These are phyloP conservation scores for Tolypocladium paradoxum DNA, from an alignment of 2,329 filamentous ascomycete species.

Conservation along the genomic window DNA sequence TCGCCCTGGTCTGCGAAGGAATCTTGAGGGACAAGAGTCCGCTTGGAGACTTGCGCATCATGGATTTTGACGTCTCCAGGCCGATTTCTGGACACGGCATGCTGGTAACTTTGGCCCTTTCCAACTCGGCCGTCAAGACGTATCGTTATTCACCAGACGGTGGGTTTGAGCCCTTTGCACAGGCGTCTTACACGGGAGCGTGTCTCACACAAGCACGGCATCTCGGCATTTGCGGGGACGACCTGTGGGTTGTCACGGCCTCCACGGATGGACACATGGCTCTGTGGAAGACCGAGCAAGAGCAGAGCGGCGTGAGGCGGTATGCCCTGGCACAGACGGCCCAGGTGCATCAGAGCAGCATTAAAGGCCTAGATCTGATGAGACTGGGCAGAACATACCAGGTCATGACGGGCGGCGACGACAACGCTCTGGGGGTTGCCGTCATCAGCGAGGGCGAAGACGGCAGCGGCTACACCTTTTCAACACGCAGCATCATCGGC, in stretches of 20 bases:
- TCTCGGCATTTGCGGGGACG: constrained; percentile 18
- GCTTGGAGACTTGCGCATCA: constrained; percentile 64
- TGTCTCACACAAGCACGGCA: constrained; percentile 61
- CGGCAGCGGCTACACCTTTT: constrained; percentile 12
- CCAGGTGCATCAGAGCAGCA: constrained; percentile 66
- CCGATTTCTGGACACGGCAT: constrained; percentile 25
- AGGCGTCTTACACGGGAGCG: constrained; percentile 54
- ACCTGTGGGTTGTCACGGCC: constrained; percentile 47
- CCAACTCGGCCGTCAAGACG: constrained; percentile 67
- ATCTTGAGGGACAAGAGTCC: constrained; percentile 38
- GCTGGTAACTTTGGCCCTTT: constrained; percentile 63
- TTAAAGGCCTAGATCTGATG: constrained; percentile 53
- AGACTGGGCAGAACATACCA: constrained; percentile 25
- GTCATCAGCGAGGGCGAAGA: constrained; percentile 11
- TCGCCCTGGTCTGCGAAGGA: constrained; percentile 48
- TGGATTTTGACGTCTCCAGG: constrained; percentile 56
- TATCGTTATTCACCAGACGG: constrained; percentile 34
- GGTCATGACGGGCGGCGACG: constrained; percentile 74
- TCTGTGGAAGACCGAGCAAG: constrained; percentile 17
- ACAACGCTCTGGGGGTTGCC: constrained; percentile 64
- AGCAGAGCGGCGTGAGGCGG: constrained; percentile 1
- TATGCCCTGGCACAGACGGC: constrained; percentile 20
- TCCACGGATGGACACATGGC: constrained; percentile 70
- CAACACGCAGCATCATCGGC: constrained; percentile 15
- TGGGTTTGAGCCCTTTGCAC: constrained; percentile 39